A percentile compares a stretch with the other conserved stretches of the same genome.
Evolutionary conservation across 345 rosid genomes (phyloP).

Genomic region (Gossypium rotundifolium): DNA sequence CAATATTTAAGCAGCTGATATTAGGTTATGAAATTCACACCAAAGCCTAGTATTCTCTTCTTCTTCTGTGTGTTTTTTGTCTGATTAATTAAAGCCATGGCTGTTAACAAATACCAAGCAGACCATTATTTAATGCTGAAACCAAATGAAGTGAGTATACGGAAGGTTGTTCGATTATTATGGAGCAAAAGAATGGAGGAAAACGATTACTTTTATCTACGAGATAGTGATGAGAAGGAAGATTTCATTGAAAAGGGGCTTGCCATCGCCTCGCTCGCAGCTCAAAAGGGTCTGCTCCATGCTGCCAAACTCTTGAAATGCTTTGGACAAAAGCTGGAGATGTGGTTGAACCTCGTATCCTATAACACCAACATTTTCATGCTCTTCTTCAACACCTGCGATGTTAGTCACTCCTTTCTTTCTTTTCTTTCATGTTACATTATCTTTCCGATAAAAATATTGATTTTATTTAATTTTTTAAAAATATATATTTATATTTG

Average conservation of each 20-base stretch:
- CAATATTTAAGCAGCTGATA: neutral
- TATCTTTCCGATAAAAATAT: neutral
- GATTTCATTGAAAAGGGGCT: neutral
- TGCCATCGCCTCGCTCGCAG: neutral
- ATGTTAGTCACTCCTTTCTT: neutral
- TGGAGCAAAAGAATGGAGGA: neutral
- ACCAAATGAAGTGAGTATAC: neutral
- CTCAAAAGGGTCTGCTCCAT: neutral
- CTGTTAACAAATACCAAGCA: neutral
- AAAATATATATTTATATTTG: no score
- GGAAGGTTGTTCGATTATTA: neutral
- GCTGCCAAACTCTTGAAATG: neutral
- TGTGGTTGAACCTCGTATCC: neutral
- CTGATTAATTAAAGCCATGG: neutral
- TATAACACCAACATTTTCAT: neutral
- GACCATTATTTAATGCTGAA: neutral
- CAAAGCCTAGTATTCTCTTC: neutral
- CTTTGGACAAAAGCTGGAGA: neutral
- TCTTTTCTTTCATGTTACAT: neutral
- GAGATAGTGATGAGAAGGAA: neutral
- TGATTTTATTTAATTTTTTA: no score
- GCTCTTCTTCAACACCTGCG: neutral
- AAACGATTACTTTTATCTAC: neutral
- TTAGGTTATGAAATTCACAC: neutral
- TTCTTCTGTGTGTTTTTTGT: neutral